Conservation (phyloP, 495 filamentous ascomycete genomes). For the Penicillium manginii region DNA sequence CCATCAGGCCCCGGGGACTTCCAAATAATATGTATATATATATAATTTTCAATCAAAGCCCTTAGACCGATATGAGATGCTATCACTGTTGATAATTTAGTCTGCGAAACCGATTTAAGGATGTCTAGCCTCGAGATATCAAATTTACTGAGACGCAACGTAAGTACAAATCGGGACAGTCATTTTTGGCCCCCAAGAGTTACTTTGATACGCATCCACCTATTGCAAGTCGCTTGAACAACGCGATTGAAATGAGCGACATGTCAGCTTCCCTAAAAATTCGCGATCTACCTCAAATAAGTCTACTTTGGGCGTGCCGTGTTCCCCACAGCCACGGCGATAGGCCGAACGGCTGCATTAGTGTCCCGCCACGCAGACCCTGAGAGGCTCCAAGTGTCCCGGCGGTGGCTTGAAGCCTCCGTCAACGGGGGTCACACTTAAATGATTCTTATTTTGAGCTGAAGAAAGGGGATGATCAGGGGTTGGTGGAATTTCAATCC, state of each 20-base stretch:
- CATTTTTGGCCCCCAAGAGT: background rate
- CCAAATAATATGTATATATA: too few relatives aligned
- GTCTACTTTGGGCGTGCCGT: background rate
- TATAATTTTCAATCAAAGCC: too few relatives aligned
- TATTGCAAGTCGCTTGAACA: background rate
- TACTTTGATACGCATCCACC: background rate
- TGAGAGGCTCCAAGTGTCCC: background rate
- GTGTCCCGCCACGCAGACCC: background rate
- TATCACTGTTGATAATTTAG: too few relatives aligned
- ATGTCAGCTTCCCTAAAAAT: background rate
- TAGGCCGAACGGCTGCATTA: background rate
- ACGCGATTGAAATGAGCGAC: background rate
- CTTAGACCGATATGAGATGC: too few relatives aligned
- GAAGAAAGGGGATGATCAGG: background rate
- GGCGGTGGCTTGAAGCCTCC: background rate
- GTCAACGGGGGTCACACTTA: background rate
- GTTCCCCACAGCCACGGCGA: background rate
- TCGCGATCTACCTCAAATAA: background rate
- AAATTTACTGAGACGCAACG: too few relatives aligned
- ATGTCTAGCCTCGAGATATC: too few relatives aligned
- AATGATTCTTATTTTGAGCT: background rate
- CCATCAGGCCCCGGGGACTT: too few relatives aligned
- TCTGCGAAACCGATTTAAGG: too few relatives aligned
- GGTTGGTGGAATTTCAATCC: background rate
- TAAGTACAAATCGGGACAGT: background rate